phyloP scores from a whole-genome alignment of 228 moss, liverwort and hornwort species.

The Sphagnum magellanicum region DNA sequence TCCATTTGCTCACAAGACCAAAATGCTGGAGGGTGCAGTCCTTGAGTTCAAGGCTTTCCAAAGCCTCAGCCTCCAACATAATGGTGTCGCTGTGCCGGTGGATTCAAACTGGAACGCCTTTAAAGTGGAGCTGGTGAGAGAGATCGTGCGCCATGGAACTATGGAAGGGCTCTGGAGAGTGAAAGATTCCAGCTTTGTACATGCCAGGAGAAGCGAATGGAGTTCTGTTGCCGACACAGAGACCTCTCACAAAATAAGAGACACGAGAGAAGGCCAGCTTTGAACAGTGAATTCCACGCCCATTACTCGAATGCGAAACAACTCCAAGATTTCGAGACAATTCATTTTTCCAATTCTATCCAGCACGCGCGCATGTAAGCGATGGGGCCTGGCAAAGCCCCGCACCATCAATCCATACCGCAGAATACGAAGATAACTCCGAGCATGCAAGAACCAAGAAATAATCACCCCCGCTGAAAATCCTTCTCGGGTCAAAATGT shows the following conservation, averaged over 20 bases:
- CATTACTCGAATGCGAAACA: no score
- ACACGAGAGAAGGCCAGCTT: conserved; percentile 29
- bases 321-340: no score
- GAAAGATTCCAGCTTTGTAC: no score
- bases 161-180: conserved; percentile 7
- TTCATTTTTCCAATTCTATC: no score
- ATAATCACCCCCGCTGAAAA: conserved; percentile 68
- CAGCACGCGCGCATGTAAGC: no score
- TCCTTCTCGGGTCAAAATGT: conserved; percentile 30
- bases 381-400: no score
- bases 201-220: no score
- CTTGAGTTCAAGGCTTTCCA: no score
- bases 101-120: conserved; percentile 19
- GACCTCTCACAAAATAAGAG: conserved; percentile 29
- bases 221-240: conserved; percentile 26
- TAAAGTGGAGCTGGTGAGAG: conserved; percentile 25
- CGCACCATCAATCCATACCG: no score
- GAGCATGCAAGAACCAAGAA: conserved; percentile 80
- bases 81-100: neutral
- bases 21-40: no score
- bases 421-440: conserved; percentile 57
- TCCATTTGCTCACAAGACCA: no score
- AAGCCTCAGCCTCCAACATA: no score
- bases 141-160: conserved; percentile 8
- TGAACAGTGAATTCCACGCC: conserved; percentile 13